Base-by-base conservation (phyloP, 345 rosid genomes). In the Cardamine chenopodiifolia region DNA sequence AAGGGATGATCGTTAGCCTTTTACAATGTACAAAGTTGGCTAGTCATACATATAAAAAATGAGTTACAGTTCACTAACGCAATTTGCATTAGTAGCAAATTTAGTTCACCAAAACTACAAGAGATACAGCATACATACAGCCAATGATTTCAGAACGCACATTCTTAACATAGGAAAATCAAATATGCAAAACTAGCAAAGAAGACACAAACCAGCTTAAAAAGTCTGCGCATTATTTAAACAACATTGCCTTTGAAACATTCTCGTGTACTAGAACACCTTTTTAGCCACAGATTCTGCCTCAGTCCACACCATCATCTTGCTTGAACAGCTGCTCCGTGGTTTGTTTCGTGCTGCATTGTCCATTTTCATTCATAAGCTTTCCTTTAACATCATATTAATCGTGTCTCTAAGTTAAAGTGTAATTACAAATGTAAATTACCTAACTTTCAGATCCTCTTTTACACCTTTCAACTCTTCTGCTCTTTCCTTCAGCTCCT, bases 331-430 rank as follows among this genome's bases (percentile, higher is more conserved):
- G 85, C 89, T 90, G 84, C 88, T 88, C 92, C 48, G 95, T 82
- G 25, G 86, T 91, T 92, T 91, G 85, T 86, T 91, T 94, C 6
- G 96, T 88, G 87, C 97, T 91, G 93, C 90, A 87, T 83, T 83
- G 70, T 79, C 81, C 86, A 89, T 80, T 85, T 85, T 81, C 83
- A 89, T 77, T 20, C 34, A 32, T 86, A 89, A 91, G 84, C 75
- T 83, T 80, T 79, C 85, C 79, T 86, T 83, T 84, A 86, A 34
- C 37, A 32, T 8, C 84, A 83, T 80, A 87, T 83, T 83, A 80
- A 83, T 55, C 10, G 85, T 80, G 82, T 85, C 22, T 17, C 13
- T 84, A 32, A 32, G 35, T 32, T n/a, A n/a, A 71, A 56, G 20
- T 14, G 68, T 20, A 56, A 55, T 13, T 12, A 18, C 6, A 42